phyloP scores from a whole-genome alignment of 169 alveolate species.

The Eimeria sp. region DNA sequence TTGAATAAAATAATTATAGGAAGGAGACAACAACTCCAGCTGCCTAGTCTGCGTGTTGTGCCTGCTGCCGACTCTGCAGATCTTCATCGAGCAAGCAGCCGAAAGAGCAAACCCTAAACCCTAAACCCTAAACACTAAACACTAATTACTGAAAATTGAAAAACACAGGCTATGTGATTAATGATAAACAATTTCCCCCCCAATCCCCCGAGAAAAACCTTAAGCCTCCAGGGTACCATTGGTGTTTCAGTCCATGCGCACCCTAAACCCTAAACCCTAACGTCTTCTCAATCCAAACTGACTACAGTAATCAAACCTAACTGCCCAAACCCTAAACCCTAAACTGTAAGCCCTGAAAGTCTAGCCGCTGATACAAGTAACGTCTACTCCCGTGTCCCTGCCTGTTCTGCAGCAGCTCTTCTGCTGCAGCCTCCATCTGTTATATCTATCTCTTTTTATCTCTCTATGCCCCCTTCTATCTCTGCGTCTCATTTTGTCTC shows the following conservation, averaged over 20 bases:
- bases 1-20: neutral
- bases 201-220: neutral
- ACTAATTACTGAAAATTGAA: neutral
- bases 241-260: neutral
- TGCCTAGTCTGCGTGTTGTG: neutral
- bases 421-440: no score
- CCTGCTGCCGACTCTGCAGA: neutral
- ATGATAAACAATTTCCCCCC: neutral
- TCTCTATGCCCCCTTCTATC: no score
- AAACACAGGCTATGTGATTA: neutral
- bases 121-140: neutral
- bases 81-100: neutral
- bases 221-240: neutral
- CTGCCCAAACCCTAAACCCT: neutral
- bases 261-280: neutral
- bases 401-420: no score
- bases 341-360: conserved; percentile 9
- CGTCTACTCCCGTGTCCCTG: no score
- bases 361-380: neutral
- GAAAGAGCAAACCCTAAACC: conserved; percentile 21
- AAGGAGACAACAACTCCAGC: neutral
- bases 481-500: no score
- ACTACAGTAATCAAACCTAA: no score
- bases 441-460: no score
- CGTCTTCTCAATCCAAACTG: no score